phyloP scores from a whole-genome alignment of 805 yeast species.

The Aciculoconidium aculeatum region DNA sequence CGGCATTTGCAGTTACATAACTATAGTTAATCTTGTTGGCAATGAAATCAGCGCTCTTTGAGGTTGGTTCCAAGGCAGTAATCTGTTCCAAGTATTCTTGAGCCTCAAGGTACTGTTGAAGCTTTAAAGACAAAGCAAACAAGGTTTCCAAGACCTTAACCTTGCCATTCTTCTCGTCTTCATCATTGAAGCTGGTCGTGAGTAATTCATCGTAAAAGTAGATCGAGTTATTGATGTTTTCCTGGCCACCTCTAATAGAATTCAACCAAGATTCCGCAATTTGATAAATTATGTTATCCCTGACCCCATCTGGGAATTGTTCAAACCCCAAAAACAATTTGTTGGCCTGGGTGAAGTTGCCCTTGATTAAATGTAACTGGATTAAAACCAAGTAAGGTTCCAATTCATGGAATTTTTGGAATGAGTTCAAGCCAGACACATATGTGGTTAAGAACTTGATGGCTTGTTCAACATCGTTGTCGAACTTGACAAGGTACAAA shows the following conservation, averaged over 20 bases:
- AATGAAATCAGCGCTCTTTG: conserved; percentile 41
- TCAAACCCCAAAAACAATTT: conserved; percentile 27
- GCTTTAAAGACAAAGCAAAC: conserved; percentile 70
- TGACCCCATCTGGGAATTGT: conserved; percentile 27
- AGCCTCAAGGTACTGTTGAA: conserved; percentile 80
- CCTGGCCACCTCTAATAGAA: conserved; percentile 35
- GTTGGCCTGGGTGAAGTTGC: conserved; percentile 28
- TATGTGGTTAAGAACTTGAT: conserved; percentile 25
- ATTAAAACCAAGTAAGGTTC: conserved; percentile 37
- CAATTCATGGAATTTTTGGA: conserved; percentile 25
- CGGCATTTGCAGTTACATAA: conserved; percentile 37
- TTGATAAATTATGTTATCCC: conserved; percentile 71
- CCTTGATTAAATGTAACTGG: conserved; percentile 35
- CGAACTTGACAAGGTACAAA: conserved; percentile 31
- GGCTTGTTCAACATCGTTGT: conserved; percentile 33
- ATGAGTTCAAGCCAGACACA: conserved; percentile 15
- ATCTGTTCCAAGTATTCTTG: conserved; percentile 48
- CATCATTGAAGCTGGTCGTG: conserved; percentile 39
- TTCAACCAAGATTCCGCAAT: conserved; percentile 69
- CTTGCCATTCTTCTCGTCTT: conserved; percentile 29
- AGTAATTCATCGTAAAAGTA: conserved; percentile 80
- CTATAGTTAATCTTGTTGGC: conserved; percentile 64
- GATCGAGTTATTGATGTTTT: conserved; percentile 35
- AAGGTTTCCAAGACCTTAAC: conserved; percentile 46
- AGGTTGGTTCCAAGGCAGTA: conserved; percentile 33